Conservation (phyloP, 1,284 basidiomycete species). For the Peniophora sp. region DNA sequence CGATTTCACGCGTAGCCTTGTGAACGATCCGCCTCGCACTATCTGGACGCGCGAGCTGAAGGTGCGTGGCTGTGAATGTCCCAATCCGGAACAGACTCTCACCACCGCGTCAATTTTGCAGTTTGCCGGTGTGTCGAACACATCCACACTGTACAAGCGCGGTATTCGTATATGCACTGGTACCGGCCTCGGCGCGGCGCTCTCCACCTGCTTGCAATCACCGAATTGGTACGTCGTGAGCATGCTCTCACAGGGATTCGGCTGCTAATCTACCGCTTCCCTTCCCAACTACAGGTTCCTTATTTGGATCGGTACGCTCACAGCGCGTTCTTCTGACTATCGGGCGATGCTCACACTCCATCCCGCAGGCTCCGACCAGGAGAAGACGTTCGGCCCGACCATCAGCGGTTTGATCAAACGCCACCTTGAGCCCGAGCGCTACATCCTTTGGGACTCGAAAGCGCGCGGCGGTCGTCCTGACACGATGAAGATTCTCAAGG, state of each 20-base stretch:
- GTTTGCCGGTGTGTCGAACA: slow-evolving; percentile 77
- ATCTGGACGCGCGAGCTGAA: slow-evolving; percentile 71
- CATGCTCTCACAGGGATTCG: slow-evolving; percentile 4
- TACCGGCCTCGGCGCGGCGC: slow-evolving; percentile 68
- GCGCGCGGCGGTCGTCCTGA: slow-evolving; percentile 63
- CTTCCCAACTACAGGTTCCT: slow-evolving; percentile 42
- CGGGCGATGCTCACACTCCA: slow-evolving; percentile 1
- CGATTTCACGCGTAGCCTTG: slow-evolving; percentile 65
- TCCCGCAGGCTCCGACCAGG: slow-evolving; percentile 56
- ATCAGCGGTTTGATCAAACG: slow-evolving; percentile 61
- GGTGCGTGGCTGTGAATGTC: slow-evolving; percentile 25
- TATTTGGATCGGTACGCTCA: slow-evolving; percentile 64
- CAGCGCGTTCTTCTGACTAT: slow-evolving; percentile 6
- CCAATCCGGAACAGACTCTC: background rate
- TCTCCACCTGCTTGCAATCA: slow-evolving; percentile 68
- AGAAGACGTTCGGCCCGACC: slow-evolving; percentile 72
- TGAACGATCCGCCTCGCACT: slow-evolving; percentile 56
- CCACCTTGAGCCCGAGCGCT: slow-evolving; percentile 59
- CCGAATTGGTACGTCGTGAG: slow-evolving; percentile 46
- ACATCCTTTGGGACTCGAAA: slow-evolving; percentile 68
- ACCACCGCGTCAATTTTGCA: slow-evolving; percentile 16
- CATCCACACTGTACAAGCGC: slow-evolving; percentile 64
- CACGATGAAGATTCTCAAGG: slow-evolving; percentile 66
- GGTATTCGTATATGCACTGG: slow-evolving; percentile 74
- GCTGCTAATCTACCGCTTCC: slow-evolving; percentile 8